These are phyloP conservation scores for Lactarius quietus DNA, from an alignment of 768 basidiomycete genomes.

Conservation along the genomic window DNA sequence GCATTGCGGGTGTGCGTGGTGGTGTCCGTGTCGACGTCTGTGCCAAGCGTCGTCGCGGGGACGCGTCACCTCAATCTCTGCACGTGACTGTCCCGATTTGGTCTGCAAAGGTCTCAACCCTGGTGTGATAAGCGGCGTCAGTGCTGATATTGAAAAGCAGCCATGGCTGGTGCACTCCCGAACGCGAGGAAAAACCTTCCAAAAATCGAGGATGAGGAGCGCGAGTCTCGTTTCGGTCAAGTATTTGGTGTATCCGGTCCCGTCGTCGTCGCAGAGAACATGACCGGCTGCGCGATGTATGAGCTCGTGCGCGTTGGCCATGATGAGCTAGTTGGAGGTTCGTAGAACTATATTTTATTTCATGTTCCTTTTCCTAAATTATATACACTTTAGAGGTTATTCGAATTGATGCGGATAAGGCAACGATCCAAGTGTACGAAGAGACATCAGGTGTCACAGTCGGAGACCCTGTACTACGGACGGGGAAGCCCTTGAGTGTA, in stretches of 20 bases:
- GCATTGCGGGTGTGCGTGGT: slow-evolving; percentile 51
- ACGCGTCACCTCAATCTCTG: slow-evolving; percentile 34
- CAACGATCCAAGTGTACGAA: slow-evolving; percentile 98
- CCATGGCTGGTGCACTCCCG: slow-evolving; percentile 89
- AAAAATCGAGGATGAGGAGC: slow-evolving; percentile 88
- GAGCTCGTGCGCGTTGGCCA: slow-evolving; percentile 98
- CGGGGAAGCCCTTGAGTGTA: slow-evolving; percentile 96
- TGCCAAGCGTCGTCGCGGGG: slow-evolving; percentile 26
- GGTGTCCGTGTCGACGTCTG: slow-evolving; percentile 7
- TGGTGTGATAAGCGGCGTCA: background rate
- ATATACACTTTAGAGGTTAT: slow-evolving; percentile 82
- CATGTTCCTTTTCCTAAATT: background rate
- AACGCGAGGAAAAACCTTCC: slow-evolving; percentile 86
- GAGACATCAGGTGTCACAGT: slow-evolving; percentile 99
- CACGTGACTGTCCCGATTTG: slow-evolving; percentile 21
- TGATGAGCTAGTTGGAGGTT: slow-evolving; percentile 96
- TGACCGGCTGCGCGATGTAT: slow-evolving; percentile 95
- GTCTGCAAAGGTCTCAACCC: slow-evolving; percentile 2
- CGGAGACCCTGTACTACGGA: slow-evolving; percentile 95
- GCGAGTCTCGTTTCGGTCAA: slow-evolving; percentile 80
- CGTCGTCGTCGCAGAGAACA: slow-evolving; percentile 96
- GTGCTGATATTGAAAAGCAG: slow-evolving; percentile 13
- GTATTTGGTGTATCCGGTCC: slow-evolving; percentile 97
- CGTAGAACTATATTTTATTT: slow-evolving; percentile 26
- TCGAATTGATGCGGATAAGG: slow-evolving; percentile 96